Base-by-base conservation (phyloP, 176 grass and related monocot species). In the Puya raimondii region DNA sequence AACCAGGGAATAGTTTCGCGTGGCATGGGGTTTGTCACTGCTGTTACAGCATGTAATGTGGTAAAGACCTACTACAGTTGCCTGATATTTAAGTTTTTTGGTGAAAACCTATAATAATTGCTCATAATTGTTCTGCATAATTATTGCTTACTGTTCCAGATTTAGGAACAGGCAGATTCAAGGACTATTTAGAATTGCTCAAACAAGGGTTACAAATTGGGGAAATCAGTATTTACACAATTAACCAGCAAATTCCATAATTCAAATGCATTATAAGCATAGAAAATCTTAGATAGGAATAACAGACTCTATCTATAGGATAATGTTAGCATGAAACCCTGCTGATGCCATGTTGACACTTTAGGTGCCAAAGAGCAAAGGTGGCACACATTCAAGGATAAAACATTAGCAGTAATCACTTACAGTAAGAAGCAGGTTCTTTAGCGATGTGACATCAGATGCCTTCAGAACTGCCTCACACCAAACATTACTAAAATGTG, bases 351-450 rank as follows among this genome's bases (percentile, higher is more conserved):
- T 42, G 33, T 42, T 42, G 5, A 7, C 33, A 63, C 12, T 21
- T 61, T 63, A 63, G 22, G 58, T 63, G 23, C 18, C 18, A 63
- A 63, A 10, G 23, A 63, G 23, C 9, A 23, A 23, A 63, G 23
- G 23, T 4, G 12, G 58, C 20, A 63, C 16, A 63, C 58, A 63
- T 16, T 63, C 20, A 63, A 23, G 33, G 17, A 4, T 18, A 12
- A 1, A 18, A 22, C 10, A 61, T 5, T 61, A 61, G 21, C 13
- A 61, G 7, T 18, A 61, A 47, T 12, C 64, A 80, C 50, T 80
- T 88, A 99, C 94, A 66, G 6, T 81, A 49, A 99, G 78, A 84
- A 99, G 90, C 72, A 76, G 86, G n/a, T 87, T 76, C 70, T 81
- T 87, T 51, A 94, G 73, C 85, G 76, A 88, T 71, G 68, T 63